Evolutionary conservation across 306 rosid genomes (phyloP).

Genomic region (Cucurbita ficifolia): DNA sequence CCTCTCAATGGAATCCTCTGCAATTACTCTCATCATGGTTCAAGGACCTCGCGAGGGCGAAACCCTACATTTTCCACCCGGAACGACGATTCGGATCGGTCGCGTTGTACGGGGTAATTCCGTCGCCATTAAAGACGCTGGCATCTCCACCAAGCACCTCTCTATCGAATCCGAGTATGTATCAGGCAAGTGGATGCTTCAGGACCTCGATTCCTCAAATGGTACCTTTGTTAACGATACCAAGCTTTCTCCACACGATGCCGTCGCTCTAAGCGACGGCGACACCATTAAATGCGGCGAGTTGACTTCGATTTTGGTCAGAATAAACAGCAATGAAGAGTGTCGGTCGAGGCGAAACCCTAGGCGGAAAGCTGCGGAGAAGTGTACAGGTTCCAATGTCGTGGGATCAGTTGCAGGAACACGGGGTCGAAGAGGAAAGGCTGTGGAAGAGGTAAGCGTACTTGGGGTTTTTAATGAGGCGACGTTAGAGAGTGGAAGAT

Average conservation of each 20-base stretch:
- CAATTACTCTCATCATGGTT: constrained; percentile 31
- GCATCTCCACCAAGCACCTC: constrained; percentile 68
- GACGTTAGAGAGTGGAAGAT: background rate
- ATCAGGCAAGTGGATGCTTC: constrained; percentile 38
- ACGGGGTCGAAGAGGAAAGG: constrained; percentile 14
- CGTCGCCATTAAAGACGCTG: constrained; percentile 49
- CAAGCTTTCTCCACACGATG: constrained; percentile 17
- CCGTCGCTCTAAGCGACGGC: constrained; percentile 27
- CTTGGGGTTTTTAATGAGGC: constrained; percentile 1
- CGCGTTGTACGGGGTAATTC: constrained; percentile 54
- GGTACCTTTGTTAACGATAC: constrained; percentile 56
- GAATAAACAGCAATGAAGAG: constrained; percentile 11
- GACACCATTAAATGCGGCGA: constrained; percentile 57
- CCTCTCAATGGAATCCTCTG: constrained; percentile 25
- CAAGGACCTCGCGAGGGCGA: constrained; percentile 60
- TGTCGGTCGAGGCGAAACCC: constrained; percentile 27
- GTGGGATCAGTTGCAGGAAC: background rate
- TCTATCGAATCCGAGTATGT: constrained; percentile 20
- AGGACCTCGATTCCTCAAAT: constrained; percentile 65
- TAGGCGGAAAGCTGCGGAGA: constrained; percentile 20
- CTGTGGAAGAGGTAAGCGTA: background rate
- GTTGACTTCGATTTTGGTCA: constrained; percentile 33
- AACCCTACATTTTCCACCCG: constrained; percentile 32
- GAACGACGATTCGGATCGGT: constrained; percentile 39
- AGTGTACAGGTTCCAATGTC: background rate